phyloP scores from a whole-genome alignment of 2,329 filamentous ascomycete species.

The Stachybotrys elegans region DNA sequence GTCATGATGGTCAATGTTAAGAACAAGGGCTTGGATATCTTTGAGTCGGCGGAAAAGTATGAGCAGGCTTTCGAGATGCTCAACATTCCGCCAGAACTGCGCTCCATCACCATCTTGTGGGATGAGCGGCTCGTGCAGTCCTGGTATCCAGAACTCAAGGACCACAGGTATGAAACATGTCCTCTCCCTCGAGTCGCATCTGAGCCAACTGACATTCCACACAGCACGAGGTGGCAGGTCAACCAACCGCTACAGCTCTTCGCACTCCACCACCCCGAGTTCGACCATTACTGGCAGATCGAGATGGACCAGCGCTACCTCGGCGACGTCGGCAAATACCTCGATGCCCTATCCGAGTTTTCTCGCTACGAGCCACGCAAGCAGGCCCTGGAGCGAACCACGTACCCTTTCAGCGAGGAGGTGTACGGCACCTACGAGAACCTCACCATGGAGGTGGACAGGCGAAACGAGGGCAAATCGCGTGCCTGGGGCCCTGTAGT shows the following conservation, averaged over 20 bases:
- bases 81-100: constrained; percentile 59
- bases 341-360: constrained; percentile 29
- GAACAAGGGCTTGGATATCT: constrained; percentile 50
- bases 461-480: constrained; percentile 18
- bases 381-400: constrained; percentile 53
- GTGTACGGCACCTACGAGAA: constrained; percentile 41
- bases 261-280: constrained; percentile 26
- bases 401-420: constrained; percentile 48
- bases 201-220: not conserved
- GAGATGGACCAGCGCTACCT: constrained; percentile 41
- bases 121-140: constrained; percentile 61
- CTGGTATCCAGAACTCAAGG: constrained; percentile 60
- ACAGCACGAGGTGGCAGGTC: constrained; percentile 25
- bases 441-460: constrained; percentile 25
- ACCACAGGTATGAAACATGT: constrained; percentile 24
- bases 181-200: not conserved
- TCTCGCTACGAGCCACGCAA: constrained; percentile 50
- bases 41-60: constrained; percentile 46
- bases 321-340: constrained; percentile 23
- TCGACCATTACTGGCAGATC: constrained; percentile 30
- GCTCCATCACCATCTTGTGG: constrained; percentile 65
- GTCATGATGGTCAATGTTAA: constrained; percentile 59
- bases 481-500: constrained; percentile 24
- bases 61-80: constrained; percentile 42
- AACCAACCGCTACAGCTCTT: constrained; percentile 28